phyloP scores from a whole-genome alignment of 2,329 filamentous ascomycete genomes.

The Xylariaceae sp. region DNA sequence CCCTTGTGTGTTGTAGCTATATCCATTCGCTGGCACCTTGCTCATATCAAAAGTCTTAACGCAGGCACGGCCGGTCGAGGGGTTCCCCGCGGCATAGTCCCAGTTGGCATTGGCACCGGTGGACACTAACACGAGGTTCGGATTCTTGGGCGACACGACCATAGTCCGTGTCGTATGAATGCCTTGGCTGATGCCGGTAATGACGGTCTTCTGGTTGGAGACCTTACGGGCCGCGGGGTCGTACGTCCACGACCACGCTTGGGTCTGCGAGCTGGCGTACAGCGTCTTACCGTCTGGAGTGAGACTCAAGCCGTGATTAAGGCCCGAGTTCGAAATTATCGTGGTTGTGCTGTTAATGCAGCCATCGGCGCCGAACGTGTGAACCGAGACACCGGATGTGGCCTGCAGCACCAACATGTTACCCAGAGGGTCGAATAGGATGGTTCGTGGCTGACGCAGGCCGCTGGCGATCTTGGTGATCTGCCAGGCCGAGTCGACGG shows the following conservation, averaged over 20 bases:
- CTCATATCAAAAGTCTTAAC: conserved; percentile 54
- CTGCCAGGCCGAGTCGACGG: conserved; percentile 36
- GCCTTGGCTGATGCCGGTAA: conserved; percentile 57
- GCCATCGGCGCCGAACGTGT: conserved; percentile 37
- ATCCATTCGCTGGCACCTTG: conserved; percentile 35
- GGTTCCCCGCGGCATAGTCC: conserved; percentile 53
- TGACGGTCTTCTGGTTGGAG: conserved; percentile 48
- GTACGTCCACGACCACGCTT: conserved; percentile 63
- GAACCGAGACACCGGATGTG: conserved; percentile 38
- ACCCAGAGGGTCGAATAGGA: conserved; percentile 37
- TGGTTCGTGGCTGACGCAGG: conserved; percentile 37
- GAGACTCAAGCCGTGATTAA: conserved; percentile 52
- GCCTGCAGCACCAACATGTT: conserved; percentile 39
- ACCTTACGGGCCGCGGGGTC: conserved; percentile 52
- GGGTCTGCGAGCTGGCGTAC: conserved; percentile 53
- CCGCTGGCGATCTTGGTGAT: conserved; percentile 38
- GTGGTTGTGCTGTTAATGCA: conserved; percentile 38
- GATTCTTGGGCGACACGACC: conserved; percentile 54
- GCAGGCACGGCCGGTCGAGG: conserved; percentile 58
- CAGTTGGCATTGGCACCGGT: conserved; percentile 62
- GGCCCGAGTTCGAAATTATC: conserved; percentile 32
- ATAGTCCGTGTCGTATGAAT: conserved; percentile 65
- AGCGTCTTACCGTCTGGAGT: conserved; percentile 48
- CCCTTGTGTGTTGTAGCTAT: conserved; percentile 49
- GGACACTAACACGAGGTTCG: conserved; percentile 60